These are phyloP conservation scores for Colletotrichum magnum DNA, from an alignment of 2,329 filamentous ascomycete genomes.

Conservation along the genomic window DNA sequence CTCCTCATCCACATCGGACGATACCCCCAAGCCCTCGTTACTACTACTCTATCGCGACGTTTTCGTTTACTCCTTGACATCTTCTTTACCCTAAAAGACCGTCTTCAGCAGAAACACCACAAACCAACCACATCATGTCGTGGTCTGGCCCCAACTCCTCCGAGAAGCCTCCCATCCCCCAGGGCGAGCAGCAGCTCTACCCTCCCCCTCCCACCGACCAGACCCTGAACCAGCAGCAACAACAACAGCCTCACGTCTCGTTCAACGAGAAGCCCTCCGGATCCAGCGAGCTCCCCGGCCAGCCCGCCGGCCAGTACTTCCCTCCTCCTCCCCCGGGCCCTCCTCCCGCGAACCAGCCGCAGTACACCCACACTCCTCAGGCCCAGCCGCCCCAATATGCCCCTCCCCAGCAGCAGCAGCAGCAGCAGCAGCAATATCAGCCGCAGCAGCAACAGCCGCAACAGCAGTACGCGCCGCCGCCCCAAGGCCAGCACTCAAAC, in stretches of 20 bases:
- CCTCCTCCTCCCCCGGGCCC: conserved; percentile 40
- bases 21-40: conserved; percentile 4
- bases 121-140: conserved; percentile 25
- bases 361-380: conserved; percentile 32
- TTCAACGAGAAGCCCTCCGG: conserved; percentile 21
- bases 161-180: conserved; percentile 40
- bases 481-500: conserved; percentile 27
- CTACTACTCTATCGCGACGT: conserved; percentile 3
- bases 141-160: conserved; percentile 27
- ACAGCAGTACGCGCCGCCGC: conserved; percentile 3
- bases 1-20: conserved; percentile 17
- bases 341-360: conserved; percentile 34
- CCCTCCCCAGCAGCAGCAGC: conserved; percentile 9
- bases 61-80: conserved; percentile 7
- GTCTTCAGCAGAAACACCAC: not conserved
- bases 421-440: conserved; percentile 14
- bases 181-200: conserved; percentile 36
- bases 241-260: conserved; percentile 23
- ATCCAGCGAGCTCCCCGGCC: conserved; percentile 29
- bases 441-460: conserved; percentile 10
- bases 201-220: conserved; percentile 33
- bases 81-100: not conserved
- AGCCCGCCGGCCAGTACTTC: conserved; percentile 32
- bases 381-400: conserved; percentile 13
- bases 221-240: conserved; percentile 12